Evolutionary conservation across 805 yeast genomes (phyloP), one percentile per base, ranked within the genome.

Genomic region (Kodamaea fukazawae): DNA sequence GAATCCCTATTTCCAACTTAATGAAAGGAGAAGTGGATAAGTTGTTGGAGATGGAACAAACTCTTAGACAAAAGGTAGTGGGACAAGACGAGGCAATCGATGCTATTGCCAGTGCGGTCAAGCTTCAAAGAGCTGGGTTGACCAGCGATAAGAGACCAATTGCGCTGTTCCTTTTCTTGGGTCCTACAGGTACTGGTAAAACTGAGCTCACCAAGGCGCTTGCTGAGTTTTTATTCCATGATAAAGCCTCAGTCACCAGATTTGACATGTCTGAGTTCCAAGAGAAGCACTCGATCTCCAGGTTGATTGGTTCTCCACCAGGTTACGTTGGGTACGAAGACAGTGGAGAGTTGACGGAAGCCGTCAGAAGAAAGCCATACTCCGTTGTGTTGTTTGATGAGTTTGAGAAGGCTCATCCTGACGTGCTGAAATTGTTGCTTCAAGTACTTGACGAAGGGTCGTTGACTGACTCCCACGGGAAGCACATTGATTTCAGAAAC

Each of bases 201-300:
- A 93, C 99, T 0, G 98, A 93, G 61, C 73, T 93, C 38, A 90
- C 97, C 6, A 91, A 93, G 61, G 82, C 95, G 0, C 73, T 91
- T 42, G 96, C 98, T 2, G 89, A 88, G 52, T 93, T 93, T 53
- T 64, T 91, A 52, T 93, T 93, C 64, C 93, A 89, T 55, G 91
- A 91, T 60, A 88, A 86, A 54, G 73, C 79, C 32, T 79, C 96
- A 7, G 89, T 91, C 26, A 79, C 90, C 16, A 73, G 99, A 51
- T 91, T 91, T 59, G 99, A 91, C 62, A 93, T 93, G 99, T 86
- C 96, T 14, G 99, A 91, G 61, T 91, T 93, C 62, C 98, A 91
- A 65, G 99, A 91, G 58, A 85, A 86, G 58, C 96, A 89, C 63
- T 75, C 96, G 0, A 81, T 93, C 5, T 83, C 96, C 32, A 78